Percentiles rank a stretch among this genome's conserved stretches.
Evolutionary conservation across 495 filamentous ascomycete species (phyloP).

Genomic region (Podospora comata): DNA sequence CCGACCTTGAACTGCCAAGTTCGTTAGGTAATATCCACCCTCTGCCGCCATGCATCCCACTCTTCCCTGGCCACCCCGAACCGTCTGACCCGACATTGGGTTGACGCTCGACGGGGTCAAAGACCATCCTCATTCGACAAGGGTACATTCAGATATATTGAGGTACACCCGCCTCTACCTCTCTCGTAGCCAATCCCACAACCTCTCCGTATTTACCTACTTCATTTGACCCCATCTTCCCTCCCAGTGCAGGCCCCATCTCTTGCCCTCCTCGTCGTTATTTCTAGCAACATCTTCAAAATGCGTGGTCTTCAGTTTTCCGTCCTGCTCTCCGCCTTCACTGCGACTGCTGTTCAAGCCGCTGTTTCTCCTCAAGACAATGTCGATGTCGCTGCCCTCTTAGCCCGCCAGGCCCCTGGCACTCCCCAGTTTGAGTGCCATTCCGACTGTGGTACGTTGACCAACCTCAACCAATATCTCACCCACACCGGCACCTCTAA

Average conservation of each 20-base stretch:
- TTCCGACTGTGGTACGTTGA: slow-evolving; percentile 24
- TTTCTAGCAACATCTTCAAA: background rate
- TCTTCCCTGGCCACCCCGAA: background rate
- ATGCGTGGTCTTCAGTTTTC: slow-evolving; percentile 13
- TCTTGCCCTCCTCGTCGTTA: background rate
- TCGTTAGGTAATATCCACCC: background rate
- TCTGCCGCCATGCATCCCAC: background rate
- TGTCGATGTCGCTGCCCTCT: slow-evolving; percentile 14
- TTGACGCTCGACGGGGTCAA: background rate
- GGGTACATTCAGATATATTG: background rate
- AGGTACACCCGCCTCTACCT: background rate
- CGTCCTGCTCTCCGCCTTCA: slow-evolving; percentile 15
- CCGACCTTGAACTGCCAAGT: background rate
- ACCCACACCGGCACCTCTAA: background rate
- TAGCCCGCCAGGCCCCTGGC: slow-evolving; percentile 24
- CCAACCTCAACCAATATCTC: background rate
- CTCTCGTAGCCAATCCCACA: background rate
- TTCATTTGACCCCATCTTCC: background rate
- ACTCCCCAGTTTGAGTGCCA: slow-evolving; percentile 28
- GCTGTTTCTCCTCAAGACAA: background rate
- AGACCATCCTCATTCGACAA: background rate
- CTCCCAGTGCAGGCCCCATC: background rate
- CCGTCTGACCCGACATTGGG: background rate
- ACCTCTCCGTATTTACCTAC: background rate
- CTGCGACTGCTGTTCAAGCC: slow-evolving; percentile 10